Evolutionary conservation across 2,329 filamentous ascomycete genomes (phyloP).

Genomic region (Cercospora beticola): DNA sequence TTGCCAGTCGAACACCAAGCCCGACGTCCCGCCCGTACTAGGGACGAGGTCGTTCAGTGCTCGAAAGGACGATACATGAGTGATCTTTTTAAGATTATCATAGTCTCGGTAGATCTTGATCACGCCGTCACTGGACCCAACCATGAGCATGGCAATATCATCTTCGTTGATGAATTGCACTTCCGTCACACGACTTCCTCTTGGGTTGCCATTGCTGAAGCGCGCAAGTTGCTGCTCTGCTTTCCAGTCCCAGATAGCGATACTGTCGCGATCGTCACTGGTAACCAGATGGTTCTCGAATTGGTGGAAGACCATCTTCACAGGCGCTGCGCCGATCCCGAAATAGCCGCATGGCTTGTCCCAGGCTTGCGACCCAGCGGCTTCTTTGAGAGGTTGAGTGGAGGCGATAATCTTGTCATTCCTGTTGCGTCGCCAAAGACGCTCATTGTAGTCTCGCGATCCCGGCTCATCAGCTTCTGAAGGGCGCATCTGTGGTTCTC

Average conservation of each 20-base stretch:
- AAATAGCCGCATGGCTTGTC: slow-evolving; percentile 78
- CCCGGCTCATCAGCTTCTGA: slow-evolving; percentile 95
- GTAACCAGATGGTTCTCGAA: slow-evolving; percentile 95
- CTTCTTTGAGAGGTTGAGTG: slow-evolving; percentile 89
- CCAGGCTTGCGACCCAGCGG: slow-evolving; percentile 83
- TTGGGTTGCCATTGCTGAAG: slow-evolving; percentile 93
- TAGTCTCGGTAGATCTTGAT: slow-evolving; percentile 93
- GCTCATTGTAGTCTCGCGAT: slow-evolving; percentile 92
- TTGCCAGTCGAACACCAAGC: slow-evolving; percentile 98
- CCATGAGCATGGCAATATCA: slow-evolving; percentile 91
- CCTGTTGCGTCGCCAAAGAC: slow-evolving; percentile 85
- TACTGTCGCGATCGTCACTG: slow-evolving; percentile 86
- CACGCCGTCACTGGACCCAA: slow-evolving; percentile 90
- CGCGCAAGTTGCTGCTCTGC: slow-evolving; percentile 70
- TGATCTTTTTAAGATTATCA: slow-evolving; percentile 70
- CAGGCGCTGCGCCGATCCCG: slow-evolving; percentile 84
- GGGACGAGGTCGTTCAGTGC: slow-evolving; percentile 91
- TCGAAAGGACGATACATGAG: slow-evolving; percentile 87
- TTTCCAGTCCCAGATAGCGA: slow-evolving; percentile 91
- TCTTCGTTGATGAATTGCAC: slow-evolving; percentile 98
- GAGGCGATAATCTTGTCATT: slow-evolving; percentile 91
- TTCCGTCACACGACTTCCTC: slow-evolving; percentile 88
- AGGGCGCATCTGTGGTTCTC: slow-evolving; percentile 96
- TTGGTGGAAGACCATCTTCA: slow-evolving; percentile 94
- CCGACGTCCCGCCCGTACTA: slow-evolving; percentile 82